Base-by-base conservation (phyloP, 1,284 basidiomycete species). In the Cerioporus squamosus region DNA sequence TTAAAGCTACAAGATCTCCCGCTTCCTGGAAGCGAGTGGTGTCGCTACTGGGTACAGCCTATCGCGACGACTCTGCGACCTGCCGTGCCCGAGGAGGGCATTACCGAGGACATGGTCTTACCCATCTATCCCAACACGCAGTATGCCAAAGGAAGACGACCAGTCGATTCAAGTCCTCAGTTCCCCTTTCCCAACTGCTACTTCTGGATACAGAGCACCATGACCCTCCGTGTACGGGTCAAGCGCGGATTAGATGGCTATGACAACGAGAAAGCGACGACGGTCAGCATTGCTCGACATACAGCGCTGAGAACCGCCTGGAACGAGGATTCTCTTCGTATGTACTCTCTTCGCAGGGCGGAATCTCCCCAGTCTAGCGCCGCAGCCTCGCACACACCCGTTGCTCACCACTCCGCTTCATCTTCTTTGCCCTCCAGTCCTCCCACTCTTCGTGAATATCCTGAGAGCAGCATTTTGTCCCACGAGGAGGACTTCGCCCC, bases 161-260 rank as follows among this genome's bases (percentile, higher is more conserved):
- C 57, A 12, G 18, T 59, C 5, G 23, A 8, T 9, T 29, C 52
- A 0, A 26, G 39, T n/a, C 22, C 36, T 1, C 36, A 20, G 7
- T 54, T 54, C 20, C 52, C 57, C 1, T 59, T 54, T 26, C 6
- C 6, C 12, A 51, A 59, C 39, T 59, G 52, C 44, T 59, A 54
- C 14, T 44, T 51, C 48, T 59, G 57, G 57, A 1, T 51, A 3
- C 15, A 10, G 29, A 36, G 31, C 18, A 2, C 5, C 26, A 44
- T 29, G 23, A 23, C n/a, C 2, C 17, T 42, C 2, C 24, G n/a
- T 24, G 40, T 29, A 6, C 23, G 17, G n/a, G 40, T 8, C 14
- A 20, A 31, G 4, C 23, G 43, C 5, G 43, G 43, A 4, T 2
- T 5, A 15, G 40, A 42, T 18, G n/a, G 3, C n/a, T 44, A 44